Percentiles rank a stretch among this genome's conserved stretches.
Evolutionary conservation across 805 yeast genomes (phyloP).

Genomic region (Candida namnaoensis): DNA sequence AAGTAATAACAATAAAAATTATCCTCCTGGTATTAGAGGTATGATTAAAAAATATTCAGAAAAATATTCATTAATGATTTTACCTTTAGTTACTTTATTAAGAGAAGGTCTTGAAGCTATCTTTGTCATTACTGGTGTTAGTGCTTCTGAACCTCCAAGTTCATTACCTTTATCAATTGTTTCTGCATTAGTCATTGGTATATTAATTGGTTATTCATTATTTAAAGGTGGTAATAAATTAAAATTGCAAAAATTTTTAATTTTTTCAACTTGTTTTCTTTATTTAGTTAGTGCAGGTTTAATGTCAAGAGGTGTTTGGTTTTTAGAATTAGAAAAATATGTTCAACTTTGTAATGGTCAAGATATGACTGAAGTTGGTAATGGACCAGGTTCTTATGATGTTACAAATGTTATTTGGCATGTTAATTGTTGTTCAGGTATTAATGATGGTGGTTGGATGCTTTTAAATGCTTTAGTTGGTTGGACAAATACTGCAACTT

Average conservation of each 20-base stretch:
- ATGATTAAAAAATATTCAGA: constrained; percentile 18
- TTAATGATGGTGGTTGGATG: constrained; percentile 91
- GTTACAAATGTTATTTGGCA: constrained; percentile 80
- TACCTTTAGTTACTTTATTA: constrained; percentile 79
- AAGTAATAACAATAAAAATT: background rate
- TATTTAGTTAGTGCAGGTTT: constrained; percentile 86
- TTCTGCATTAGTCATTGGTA: constrained; percentile 52
- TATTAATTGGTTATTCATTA: constrained; percentile 53
- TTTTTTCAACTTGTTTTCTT: constrained; percentile 71
- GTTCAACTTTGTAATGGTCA: constrained; percentile 70
- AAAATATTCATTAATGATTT: constrained; percentile 61
- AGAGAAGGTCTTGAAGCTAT: constrained; percentile 93
- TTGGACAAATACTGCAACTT: constrained; percentile 92
- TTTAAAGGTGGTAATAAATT: constrained; percentile 75
- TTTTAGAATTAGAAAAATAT: constrained; percentile 68
- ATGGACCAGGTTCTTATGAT: constrained; percentile 91
- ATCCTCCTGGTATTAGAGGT: background rate
- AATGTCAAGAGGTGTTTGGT: constrained; percentile 87
- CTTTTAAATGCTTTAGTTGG: constrained; percentile 81
- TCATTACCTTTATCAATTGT: constrained; percentile 61
- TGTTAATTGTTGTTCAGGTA: constrained; percentile 89
- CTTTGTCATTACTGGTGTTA: constrained; percentile 84
- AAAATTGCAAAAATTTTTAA: constrained; percentile 66
- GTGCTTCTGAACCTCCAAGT: constrained; percentile 59
- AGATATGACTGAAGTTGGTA: constrained; percentile 81